phyloP scores from a whole-genome alignment of 345 rosid genomes.

The Eucalyptus tenuipes region DNA sequence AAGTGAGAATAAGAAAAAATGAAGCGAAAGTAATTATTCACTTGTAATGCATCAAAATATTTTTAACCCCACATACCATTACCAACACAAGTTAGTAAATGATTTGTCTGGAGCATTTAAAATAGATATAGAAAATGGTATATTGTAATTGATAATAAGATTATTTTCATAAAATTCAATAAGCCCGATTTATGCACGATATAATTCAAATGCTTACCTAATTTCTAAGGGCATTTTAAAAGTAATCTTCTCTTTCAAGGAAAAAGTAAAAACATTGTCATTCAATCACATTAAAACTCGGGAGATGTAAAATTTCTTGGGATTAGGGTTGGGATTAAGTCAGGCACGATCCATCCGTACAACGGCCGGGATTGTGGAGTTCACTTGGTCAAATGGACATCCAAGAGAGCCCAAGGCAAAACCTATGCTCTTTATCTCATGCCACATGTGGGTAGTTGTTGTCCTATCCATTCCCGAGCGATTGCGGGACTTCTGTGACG shows the following conservation, averaged over 20 bases:
- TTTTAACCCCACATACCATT: no score
- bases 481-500: neutral
- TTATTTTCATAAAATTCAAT: neutral
- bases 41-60: neutral
- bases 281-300: neutral
- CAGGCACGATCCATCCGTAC: neutral
- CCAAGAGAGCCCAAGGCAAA: neutral
- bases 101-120: fast-evolving
- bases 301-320: neutral
- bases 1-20: neutral
- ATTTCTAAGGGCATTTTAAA: neutral
- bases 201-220: neutral
- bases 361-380: neutral
- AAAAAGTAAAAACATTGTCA: neutral
- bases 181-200: fast-evolving
- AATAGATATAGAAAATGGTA: neutral
- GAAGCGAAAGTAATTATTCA: neutral
- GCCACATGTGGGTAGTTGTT: neutral
- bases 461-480: neutral
- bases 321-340: neutral
- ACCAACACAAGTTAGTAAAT: neutral
- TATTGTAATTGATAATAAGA: neutral
- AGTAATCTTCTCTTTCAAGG: neutral
- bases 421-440: neutral
- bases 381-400: neutral